phyloP scores from a whole-genome alignment of 306 rosid species.

The Macrotyloma uniflorum region DNA sequence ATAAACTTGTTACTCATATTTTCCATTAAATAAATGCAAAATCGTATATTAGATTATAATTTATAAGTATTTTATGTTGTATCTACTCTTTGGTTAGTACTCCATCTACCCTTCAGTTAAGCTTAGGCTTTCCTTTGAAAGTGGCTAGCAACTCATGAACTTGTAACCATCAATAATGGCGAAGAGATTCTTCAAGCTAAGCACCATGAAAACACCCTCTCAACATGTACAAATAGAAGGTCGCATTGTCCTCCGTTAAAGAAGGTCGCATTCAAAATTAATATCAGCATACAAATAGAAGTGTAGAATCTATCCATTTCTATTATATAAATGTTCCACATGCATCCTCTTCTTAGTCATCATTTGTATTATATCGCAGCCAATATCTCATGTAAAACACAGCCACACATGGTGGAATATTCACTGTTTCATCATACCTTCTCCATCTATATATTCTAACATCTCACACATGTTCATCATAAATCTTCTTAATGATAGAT shows the following conservation, averaged over 20 bases:
- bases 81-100: not conserved
- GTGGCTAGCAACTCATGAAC: not conserved
- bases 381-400: constrained; percentile 1
- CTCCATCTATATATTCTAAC: not conserved
- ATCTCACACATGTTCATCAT: no score
- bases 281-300: not conserved
- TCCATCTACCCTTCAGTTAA: not conserved
- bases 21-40: no score
- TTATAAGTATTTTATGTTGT: no score
- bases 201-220: not conserved
- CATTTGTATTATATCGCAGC: not conserved
- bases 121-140: not conserved
- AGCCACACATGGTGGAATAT: constrained; percentile 1
- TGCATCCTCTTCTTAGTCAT: not conserved
- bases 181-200: not conserved
- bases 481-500: no score
- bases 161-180: not conserved
- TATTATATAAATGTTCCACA: not conserved
- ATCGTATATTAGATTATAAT: no score
- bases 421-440: not conserved
- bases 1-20: no score
- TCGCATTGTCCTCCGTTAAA: not conserved
- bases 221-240: no score
- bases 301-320: not conserved
- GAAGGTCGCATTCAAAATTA: not conserved